Base-by-base conservation (phyloP, 2,329 filamentous ascomycete genomes). In the Alternaria hordeiaustralica region DNA sequence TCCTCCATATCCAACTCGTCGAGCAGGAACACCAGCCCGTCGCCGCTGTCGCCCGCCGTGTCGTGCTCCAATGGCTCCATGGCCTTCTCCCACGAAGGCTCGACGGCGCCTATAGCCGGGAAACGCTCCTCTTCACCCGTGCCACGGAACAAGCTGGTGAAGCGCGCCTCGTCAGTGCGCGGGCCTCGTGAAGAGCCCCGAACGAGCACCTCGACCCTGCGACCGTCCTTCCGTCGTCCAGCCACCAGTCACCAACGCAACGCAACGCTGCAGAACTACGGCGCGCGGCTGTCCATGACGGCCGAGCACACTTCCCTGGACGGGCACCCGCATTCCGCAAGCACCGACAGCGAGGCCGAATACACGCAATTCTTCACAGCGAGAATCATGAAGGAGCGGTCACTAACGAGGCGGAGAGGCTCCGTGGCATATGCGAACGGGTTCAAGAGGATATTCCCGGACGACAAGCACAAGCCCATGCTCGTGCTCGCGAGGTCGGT, bases 161-260 rank as follows among this genome's bases (percentile, higher is more conserved):
- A 95, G 80, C 88, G 91, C 64, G 85, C 87, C 41, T 85, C 89
- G 4, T 88, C 90, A 20, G 81, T 84, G 50, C 85, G 85, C 67
- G 81, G 81, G 55, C 75, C 82, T 56, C 81, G 82, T 65, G 76
- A 83, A 51, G 81, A 84, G 6, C 74, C 80, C 12, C 75, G 82
- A 46, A 84, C 83, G 62, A 83, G 85, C 66, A 84, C 89, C 30
- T 87, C 82, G 67, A 86, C 89, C 51, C 87, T 90, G 72, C 83
- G 91, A 65, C 86, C 88, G 3, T 88, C 87, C 21, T 85, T 94
- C 63, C 88, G 90, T 62, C 85, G 92, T 71, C 92, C 92, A 56
- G 91, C 91, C 49, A 94, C 92, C 18, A 94, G 92, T 77, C 91
- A 94, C 74, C 91, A 94, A 76, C 86, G 92, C 71, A 91, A 90